Evolutionary conservation across 768 basidiomycete species (phyloP).

Genomic region (Pholiota conissans): DNA sequence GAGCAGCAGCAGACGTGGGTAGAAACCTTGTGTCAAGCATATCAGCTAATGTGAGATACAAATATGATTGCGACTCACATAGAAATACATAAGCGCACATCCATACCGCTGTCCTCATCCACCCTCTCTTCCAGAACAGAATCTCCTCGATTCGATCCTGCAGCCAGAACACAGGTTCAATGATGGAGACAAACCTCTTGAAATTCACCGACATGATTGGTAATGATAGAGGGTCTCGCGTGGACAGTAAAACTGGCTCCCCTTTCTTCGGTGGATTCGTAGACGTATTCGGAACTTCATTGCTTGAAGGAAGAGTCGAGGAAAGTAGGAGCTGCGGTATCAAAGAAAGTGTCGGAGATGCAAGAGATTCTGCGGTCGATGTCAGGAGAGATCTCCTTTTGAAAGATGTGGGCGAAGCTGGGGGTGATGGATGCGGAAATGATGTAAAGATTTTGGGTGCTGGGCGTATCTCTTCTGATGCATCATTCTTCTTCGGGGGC

Average conservation of each 20-base stretch:
- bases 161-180: constrained; percentile 85
- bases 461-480: constrained; percentile 31
- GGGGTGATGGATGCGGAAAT: constrained; percentile 40
- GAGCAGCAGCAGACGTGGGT: constrained; percentile 69
- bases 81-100: constrained; percentile 77
- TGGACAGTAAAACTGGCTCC: constrained; percentile 46
- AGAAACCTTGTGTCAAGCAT: constrained; percentile 56
- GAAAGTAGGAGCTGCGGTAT: constrained; percentile 40
- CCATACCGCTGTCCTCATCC: constrained; percentile 72
- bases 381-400: constrained; percentile 20
- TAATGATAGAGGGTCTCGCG: constrained; percentile 71
- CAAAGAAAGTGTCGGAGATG: constrained; percentile 33
- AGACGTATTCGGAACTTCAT: constrained; percentile 8
- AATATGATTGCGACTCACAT: constrained; percentile 49
- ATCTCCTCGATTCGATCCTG: constrained; percentile 88
- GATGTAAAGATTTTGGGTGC: constrained; percentile 42
- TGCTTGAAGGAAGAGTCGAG: constrained; percentile 23
- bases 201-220: constrained; percentile 81
- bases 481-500: background rate
- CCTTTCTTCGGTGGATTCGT: constrained; percentile 22
- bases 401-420: constrained; percentile 27
- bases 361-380: constrained; percentile 19
- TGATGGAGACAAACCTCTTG: constrained; percentile 71
- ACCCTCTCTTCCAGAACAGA: constrained; percentile 76
- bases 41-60: background rate